These are phyloP conservation scores for Cercospora brassicicola DNA, from an alignment of 2,329 filamentous ascomycete species.

Conservation along the genomic window DNA sequence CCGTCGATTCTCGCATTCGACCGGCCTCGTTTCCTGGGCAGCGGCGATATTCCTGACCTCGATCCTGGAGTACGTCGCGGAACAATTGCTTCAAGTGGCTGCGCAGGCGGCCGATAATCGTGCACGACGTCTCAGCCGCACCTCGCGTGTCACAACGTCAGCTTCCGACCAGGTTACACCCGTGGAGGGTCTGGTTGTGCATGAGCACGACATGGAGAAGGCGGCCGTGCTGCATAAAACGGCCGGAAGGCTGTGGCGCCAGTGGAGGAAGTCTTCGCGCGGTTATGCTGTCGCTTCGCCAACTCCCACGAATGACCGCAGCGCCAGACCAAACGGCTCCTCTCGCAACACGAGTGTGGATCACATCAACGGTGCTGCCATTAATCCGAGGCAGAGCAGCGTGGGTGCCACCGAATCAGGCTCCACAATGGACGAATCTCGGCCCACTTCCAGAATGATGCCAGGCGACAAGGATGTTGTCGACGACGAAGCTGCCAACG, in stretches of 20 bases:
- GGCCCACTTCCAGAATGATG: constrained; percentile 22
- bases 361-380: constrained; percentile 17
- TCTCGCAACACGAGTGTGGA: constrained; percentile 25
- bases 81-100: constrained; percentile 83
- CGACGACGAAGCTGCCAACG: constrained; percentile 17
- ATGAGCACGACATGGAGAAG: constrained; percentile 89
- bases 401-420: constrained; percentile 27
- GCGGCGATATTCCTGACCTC: constrained; percentile 96
- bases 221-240: constrained; percentile 79
- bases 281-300: constrained; percentile 21
- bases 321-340: constrained; percentile 18
- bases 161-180: constrained; percentile 26
- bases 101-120: constrained; percentile 79
- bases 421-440: constrained; percentile 27
- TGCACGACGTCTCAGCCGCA: constrained; percentile 45
- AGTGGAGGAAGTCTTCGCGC: constrained; percentile 88
- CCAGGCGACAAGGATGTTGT: constrained; percentile 12
- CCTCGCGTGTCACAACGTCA: constrained; percentile 22
- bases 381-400: constrained; percentile 26
- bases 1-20: constrained; percentile 52
- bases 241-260: constrained; percentile 85
- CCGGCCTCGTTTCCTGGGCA: constrained; percentile 70
- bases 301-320: constrained; percentile 17
- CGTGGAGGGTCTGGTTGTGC: constrained; percentile 52
- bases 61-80: constrained; percentile 88